Conservation (phyloP, 2,329 filamentous ascomycete genomes). For the Sporothrix humicola region DNA sequence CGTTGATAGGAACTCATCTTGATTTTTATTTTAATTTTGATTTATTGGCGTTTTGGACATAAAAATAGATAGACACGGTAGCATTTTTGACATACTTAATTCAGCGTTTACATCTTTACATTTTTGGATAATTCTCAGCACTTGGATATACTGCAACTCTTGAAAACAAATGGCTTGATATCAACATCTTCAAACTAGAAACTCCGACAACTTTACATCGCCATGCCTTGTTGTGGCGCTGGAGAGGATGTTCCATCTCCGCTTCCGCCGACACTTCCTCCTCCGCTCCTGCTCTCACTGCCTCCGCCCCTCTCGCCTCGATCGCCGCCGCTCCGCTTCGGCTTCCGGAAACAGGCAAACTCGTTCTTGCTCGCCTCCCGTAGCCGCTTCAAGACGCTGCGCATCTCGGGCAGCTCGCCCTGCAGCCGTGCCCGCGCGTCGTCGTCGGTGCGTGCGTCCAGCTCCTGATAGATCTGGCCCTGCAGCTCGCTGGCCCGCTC, state of each 20-base stretch:
- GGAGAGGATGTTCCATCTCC: slow-evolving; percentile 24
- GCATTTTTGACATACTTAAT: slow-evolving; percentile 7
- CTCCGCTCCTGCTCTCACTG: background rate
- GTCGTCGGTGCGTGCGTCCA: slow-evolving; percentile 88
- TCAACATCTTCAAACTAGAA: background rate
- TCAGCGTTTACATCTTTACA: slow-evolving; percentile 14
- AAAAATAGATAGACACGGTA: slow-evolving; percentile 12
- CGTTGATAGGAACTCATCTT: slow-evolving; percentile 16
- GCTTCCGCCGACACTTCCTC: slow-evolving; percentile 10
- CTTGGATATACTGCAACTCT: background rate
- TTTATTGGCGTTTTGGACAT: slow-evolving; percentile 4
- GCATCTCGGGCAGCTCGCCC: slow-evolving; percentile 87
- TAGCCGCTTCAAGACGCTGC: slow-evolving; percentile 81
- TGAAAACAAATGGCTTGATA: slow-evolving; percentile 8
- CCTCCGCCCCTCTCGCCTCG: slow-evolving; percentile 6
- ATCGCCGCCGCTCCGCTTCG: slow-evolving; percentile 49
- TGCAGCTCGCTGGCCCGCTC: slow-evolving; percentile 81
- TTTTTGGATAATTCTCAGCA: background rate
- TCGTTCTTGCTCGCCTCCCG: slow-evolving; percentile 82
- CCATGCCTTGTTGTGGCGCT: slow-evolving; percentile 1
- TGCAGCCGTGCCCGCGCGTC: slow-evolving; percentile 80
- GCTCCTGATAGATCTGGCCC: slow-evolving; percentile 82
- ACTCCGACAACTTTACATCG: background rate
- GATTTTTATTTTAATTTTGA: background rate
- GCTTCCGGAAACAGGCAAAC: slow-evolving; percentile 83